These are phyloP conservation scores for Hysterium pulicare DNA, from an alignment of 2,329 filamentous ascomycete species.

Conservation along the genomic window DNA sequence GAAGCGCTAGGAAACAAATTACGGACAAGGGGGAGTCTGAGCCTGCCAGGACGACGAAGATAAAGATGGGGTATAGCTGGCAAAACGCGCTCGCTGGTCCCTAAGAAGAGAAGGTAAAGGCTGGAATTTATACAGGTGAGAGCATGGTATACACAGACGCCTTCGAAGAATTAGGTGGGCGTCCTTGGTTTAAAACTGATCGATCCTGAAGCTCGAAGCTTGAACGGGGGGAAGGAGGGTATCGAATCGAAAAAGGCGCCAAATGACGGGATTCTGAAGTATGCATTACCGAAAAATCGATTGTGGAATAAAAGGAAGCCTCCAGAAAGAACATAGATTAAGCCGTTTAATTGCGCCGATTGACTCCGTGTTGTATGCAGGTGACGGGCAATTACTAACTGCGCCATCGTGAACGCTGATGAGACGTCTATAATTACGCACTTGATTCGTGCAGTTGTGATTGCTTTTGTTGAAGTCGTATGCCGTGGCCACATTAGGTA, in stretches of 20 bases:
- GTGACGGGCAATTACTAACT: slow-evolving; percentile 19
- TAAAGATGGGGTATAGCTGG: slow-evolving; percentile 1
- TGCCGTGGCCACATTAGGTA: slow-evolving; percentile 26
- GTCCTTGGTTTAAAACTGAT: too few relatives aligned
- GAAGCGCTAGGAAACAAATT: background rate
- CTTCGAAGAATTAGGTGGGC: background rate
- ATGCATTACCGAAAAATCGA: too few relatives aligned
- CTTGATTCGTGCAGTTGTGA: slow-evolving; percentile 17
- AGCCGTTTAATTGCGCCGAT: slow-evolving; percentile 12
- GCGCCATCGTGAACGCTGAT: slow-evolving; percentile 7
- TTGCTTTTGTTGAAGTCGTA: slow-evolving; percentile 24
- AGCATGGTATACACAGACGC: slow-evolving; percentile 3
- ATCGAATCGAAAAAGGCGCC: too few relatives aligned
- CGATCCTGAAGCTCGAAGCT: too few relatives aligned
- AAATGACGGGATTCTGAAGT: too few relatives aligned
- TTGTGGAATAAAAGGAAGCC: background rate
- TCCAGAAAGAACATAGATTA: slow-evolving; percentile 2
- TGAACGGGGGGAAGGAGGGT: too few relatives aligned
- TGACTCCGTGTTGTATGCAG: slow-evolving; percentile 21
- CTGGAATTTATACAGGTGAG: slow-evolving; percentile 14
- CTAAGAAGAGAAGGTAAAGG: slow-evolving; percentile 7
- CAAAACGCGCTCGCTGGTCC: background rate
- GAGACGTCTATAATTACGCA: slow-evolving; percentile 28
- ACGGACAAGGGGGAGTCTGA: slow-evolving; percentile 2
- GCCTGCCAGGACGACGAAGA: slow-evolving; percentile 12